Base-by-base conservation (phyloP, 2,329 filamentous ascomycete genomes). In the Hymenoscyphus occultus region DNA sequence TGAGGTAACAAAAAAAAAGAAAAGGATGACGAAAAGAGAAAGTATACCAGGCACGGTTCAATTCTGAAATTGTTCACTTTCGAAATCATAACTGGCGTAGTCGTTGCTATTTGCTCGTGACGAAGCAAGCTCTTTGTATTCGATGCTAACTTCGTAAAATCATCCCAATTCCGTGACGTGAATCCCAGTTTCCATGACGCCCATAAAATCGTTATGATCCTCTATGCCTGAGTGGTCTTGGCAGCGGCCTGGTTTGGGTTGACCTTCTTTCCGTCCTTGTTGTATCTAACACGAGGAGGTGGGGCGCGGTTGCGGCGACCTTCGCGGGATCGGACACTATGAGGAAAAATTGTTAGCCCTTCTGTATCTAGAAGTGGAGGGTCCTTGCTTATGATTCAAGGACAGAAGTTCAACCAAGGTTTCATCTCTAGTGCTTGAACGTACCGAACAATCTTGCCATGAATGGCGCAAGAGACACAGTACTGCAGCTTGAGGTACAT, bases 401-500 rank as follows among this genome's bases (percentile, higher is more conserved):
- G 71, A 68, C 67, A 66, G 71, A 76, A 76, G 79, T 80, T 81
- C 82, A 78, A 80, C 83, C 84, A 86, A 86, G 84, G 84, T 22
- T 78, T 86, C 84, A 79, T 84, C 82, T 82, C 78, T 82, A 63
- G 81, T 78, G 69, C 66, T 62, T 80, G 35, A 81, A 88, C 93
- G 83, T 95, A 98, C 94, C 95, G 94, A 84, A 99, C 96, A 83
- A 99, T 99, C 91, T 99, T 99, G 88, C 95, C 95, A 88, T 99
- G 95, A 76, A 99, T 99, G 80, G 95, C 95, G 85, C 95, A 99
- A 83, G 94, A 98, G 80, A 99, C 95, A 83, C 95, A 99, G 92
- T 99, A 99, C 87, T 99, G 95, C 82, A 99, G 90, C 91, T 99
- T 99, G 85, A 99, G 87, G 92, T 99, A 99, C 96, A 99, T 99